phyloP scores from a whole-genome alignment of 306 rosid genomes.

The Quercus robur region DNA sequence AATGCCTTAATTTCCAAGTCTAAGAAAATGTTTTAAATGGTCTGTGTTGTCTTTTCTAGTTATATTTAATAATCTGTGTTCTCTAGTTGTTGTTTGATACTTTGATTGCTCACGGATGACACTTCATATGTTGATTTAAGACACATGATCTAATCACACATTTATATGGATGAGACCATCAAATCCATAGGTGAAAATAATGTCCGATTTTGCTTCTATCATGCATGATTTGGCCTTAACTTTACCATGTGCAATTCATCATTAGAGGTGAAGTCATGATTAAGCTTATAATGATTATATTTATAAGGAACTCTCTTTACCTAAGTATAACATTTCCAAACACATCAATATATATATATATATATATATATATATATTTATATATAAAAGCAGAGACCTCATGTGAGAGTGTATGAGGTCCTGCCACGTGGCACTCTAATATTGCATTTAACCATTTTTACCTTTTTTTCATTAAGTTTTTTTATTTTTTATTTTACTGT shows the following conservation, averaged over 20 bases:
- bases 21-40: too few species aligned
- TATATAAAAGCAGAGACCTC: too few species aligned
- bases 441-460: too few species aligned
- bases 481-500: too few species aligned
- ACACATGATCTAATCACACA: constrained; percentile 9
- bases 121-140: background rate
- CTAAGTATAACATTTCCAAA: constrained; percentile 13
- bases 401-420: too few species aligned
- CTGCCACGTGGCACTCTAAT: too few species aligned
- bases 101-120: too few species aligned
- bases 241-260: constrained; percentile 30
- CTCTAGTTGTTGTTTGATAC: too few species aligned
- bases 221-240: constrained; percentile 2
- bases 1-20: background rate
- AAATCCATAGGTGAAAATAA: constrained; percentile 23
- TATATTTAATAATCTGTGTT: too few species aligned
- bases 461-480: too few species aligned
- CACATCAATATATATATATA: background rate
- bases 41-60: too few species aligned
- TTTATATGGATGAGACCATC: constrained; percentile 21
- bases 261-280: constrained; percentile 18
- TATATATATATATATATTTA: too few species aligned
- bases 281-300: constrained; percentile 6
- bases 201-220: constrained; percentile 31
- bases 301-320: constrained; percentile 3